These are phyloP conservation scores for Ogataea ramenticola DNA, from an alignment of 805 yeast species.

Conservation along the genomic window DNA sequence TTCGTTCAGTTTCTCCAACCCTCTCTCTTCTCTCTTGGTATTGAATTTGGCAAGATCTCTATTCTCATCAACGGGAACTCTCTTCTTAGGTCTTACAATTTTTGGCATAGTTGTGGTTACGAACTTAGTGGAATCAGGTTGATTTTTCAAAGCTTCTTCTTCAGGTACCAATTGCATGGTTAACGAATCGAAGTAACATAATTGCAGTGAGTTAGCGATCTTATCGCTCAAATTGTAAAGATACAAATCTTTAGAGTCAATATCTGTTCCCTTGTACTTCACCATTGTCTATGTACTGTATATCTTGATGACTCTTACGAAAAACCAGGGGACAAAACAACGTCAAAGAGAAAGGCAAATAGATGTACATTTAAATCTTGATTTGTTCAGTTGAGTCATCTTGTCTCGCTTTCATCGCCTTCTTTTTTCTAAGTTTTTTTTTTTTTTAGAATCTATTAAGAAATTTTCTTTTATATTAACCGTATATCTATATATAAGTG, in stretches of 20 bases:
- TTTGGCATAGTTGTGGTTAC: neutral
- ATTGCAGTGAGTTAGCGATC: constrained; percentile 38
- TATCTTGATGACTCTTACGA: neutral
- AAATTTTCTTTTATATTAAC: neutral
- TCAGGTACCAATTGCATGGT: constrained; percentile 28
- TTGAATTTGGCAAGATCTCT: constrained; percentile 30
- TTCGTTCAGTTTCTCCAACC: constrained; percentile 41
- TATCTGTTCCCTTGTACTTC: neutral
- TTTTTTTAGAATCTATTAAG: no score
- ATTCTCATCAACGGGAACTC: neutral
- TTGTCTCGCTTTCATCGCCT: no score
- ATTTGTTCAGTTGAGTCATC: no score
- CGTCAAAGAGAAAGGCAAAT: no score
- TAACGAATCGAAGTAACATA: constrained; percentile 48
- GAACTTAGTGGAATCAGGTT: neutral
- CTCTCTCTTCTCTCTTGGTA: constrained; percentile 42
- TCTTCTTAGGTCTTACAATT: constrained; percentile 10
- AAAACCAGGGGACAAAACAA: no score
- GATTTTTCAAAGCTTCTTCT: constrained; percentile 11
- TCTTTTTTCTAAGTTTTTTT: no score
- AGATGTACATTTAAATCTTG: no score
- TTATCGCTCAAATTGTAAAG: constrained; percentile 37
- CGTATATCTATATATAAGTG: neutral
- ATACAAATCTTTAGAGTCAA: constrained; percentile 31
- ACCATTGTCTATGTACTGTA: neutral